Conservation (phyloP, 2,329 filamentous ascomycete genomes). For the Tolypocladium endophyticum region DNA sequence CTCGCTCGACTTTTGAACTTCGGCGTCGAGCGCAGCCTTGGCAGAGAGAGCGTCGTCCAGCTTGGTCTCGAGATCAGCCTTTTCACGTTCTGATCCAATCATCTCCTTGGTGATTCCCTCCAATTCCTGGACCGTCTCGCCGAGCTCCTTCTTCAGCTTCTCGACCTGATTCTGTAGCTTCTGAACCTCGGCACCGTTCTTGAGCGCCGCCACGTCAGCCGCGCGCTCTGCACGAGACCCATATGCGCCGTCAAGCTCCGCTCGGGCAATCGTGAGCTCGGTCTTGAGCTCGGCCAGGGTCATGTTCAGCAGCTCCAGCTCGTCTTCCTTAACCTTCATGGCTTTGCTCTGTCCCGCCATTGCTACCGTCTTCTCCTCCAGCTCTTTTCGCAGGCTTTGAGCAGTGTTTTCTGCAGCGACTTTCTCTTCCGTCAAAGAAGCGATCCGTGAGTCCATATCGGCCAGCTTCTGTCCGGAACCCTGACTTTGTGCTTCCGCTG, state of each 20-base stretch:
- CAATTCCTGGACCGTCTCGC: constrained; percentile 38
- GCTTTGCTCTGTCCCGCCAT: constrained; percentile 27
- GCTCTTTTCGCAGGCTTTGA: constrained; percentile 14
- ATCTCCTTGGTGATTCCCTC: constrained; percentile 44
- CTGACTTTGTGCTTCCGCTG: constrained; percentile 26
- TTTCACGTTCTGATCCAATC: constrained; percentile 38
- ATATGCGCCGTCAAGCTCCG: constrained; percentile 52
- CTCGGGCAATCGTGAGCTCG: constrained; percentile 48
- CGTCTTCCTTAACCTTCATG: constrained; percentile 36
- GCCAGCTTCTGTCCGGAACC: constrained; percentile 23
- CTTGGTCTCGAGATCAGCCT: constrained; percentile 31
- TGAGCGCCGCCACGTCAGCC: constrained; percentile 44
- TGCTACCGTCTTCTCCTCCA: constrained; percentile 7
- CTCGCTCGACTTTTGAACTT: constrained; percentile 25
- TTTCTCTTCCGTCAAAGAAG: constrained; percentile 16
- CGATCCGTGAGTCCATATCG: constrained; percentile 20
- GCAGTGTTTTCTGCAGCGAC: constrained; percentile 16
- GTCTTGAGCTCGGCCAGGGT: constrained; percentile 49
- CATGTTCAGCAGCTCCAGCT: constrained; percentile 39
- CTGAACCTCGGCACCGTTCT: constrained; percentile 33
- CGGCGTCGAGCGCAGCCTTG: constrained; percentile 28
- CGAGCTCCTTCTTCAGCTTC: constrained; percentile 39
- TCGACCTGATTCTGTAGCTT: constrained; percentile 38
- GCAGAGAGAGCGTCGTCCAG: constrained; percentile 17
- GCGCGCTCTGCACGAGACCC: constrained; percentile 48